A percentile compares a stretch with the other conserved stretches of the same genome.
These are phyloP conservation scores for Phytophthora megakarya DNA, from an alignment of 352 stramenopile genomes.

Conservation along the genomic window DNA sequence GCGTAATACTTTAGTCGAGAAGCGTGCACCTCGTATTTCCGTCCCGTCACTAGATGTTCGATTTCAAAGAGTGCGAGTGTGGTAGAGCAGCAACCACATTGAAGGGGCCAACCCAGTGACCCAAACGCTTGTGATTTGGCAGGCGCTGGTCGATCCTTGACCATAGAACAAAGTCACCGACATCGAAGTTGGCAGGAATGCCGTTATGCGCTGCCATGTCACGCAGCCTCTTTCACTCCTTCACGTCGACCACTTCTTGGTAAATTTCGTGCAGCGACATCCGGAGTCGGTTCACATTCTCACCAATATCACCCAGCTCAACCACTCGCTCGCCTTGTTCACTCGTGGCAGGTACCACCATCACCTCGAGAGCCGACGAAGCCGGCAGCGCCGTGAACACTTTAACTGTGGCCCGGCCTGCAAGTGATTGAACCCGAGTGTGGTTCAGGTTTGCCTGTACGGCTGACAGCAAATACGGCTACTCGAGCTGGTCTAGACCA, in stretches of 20 bases:
- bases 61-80: slow-evolving; percentile 6
- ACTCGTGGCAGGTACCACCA: no score
- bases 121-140: slow-evolving; percentile 1
- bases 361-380: no score
- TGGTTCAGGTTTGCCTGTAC: no score
- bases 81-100: background rate
- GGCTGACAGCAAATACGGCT: no score
- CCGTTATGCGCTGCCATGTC: slow-evolving; percentile 10
- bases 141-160: slow-evolving; percentile 7
- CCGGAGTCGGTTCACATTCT: slow-evolving; percentile 6
- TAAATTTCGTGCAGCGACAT: slow-evolving; percentile 12
- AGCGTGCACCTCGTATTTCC: slow-evolving; percentile 1
- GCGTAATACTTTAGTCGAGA: slow-evolving; percentile 10
- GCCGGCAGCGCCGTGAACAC: no score
- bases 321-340: no score
- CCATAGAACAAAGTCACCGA: slow-evolving; percentile 14
- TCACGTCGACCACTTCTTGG: slow-evolving; percentile 6
- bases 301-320: no score
- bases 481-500: no score
- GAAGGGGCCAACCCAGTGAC: slow-evolving; percentile 3
- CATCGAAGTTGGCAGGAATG: background rate
- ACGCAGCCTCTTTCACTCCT: background rate
- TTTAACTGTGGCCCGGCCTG: no score
- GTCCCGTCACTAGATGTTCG: slow-evolving; percentile 1
- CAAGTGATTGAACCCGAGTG: no score